Base-by-base conservation (phyloP, 257 asterid species). In the Capsicum pubescens region DNA sequence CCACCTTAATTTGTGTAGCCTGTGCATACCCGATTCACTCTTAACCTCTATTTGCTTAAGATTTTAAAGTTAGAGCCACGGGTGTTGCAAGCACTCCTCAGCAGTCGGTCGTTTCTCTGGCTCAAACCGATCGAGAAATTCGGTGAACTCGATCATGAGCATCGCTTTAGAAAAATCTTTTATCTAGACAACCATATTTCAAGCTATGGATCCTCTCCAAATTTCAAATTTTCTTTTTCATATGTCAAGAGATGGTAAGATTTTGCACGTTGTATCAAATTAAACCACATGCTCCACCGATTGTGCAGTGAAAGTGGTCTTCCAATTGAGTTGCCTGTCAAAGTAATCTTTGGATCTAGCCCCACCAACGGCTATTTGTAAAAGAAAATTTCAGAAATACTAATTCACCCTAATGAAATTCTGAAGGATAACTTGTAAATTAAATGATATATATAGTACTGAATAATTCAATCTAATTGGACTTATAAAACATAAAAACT, bases 31-130 rank as follows among this genome's bases (percentile, higher is more conserved):
- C 17, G 94, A 85, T 87, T 87, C 91, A 80, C 86, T 90, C 64
- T 87, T 90, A 61, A 84, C 87, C 89, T 87, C 90, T 78, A 79
- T 87, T 48, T 86, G 87, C 8, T 80, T 76, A 46, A 85, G 83
- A 79, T 82, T 86, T 44, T 81, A 82, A 13, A 57, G 60, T 61
- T 91, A 91, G 63, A 95, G 93, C 99, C 99, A 97, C 1, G 97
- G 93, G 87, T 97, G 98, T 77, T 89, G 95, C 79, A 95, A 92
- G 84, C 98, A 97, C 84, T 95, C 95, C 84, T 91, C 90, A 72
- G 98, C 97, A 71, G 96, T 92, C 66, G 98, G 99, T 76, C 99
- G 94, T 83, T 94, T 95, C 81, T 93, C 98, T 15, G 99, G 97
- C 44, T 93, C 98, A 86, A 95, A 97, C 91, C 92, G 97, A 80